A percentile compares a stretch with the other conserved stretches of the same genome.
These are phyloP conservation scores for Citrus maxima DNA, from an alignment of 345 rosid genomes.

Conservation along the genomic window DNA sequence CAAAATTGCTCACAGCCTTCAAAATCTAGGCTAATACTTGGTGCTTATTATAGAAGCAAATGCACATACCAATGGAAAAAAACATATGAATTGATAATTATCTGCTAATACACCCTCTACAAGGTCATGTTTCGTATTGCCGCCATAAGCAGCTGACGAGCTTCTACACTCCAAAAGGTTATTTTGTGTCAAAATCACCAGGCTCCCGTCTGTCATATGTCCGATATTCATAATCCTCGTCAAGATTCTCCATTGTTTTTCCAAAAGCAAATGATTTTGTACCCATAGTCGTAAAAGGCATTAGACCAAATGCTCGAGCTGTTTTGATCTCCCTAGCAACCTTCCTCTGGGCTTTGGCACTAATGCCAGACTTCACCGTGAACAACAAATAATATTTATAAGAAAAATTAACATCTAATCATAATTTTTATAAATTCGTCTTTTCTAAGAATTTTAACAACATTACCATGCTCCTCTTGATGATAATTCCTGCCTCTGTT, in stretches of 20 bases:
- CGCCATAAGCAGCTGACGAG: neutral
- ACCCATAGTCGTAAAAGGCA: conserved; percentile 97
- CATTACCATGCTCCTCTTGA: conserved; percentile 72
- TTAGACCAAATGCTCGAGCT: conserved; percentile 84
- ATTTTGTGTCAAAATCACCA: conserved; percentile 22
- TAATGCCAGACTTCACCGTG: conserved; percentile 62
- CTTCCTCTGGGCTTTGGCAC: conserved; percentile 95
- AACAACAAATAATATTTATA: conserved; percentile 5
- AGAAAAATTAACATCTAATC: neutral
- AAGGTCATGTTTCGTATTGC: neutral
- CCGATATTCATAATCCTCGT: conserved; percentile 53
- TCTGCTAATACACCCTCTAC: neutral
- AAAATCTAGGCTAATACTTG: neutral
- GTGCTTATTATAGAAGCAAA: neutral
- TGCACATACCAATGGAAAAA: neutral
- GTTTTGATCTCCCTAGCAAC: conserved; percentile 93
- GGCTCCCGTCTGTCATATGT: conserved; percentile 10
- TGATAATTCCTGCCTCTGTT: conserved; percentile 79
- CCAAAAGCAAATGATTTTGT: conserved; percentile 68
- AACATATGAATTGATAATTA: neutral
- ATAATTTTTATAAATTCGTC: neutral
- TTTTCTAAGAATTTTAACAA: neutral
- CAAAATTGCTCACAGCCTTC: neutral
- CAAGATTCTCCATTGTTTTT: conserved; percentile 58
- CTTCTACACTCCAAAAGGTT: neutral